A percentile compares a stretch with the other conserved stretches of the same genome.
phyloP scores from a whole-genome alignment of 805 yeast species.

The Teunomyces gatunensis region DNA sequence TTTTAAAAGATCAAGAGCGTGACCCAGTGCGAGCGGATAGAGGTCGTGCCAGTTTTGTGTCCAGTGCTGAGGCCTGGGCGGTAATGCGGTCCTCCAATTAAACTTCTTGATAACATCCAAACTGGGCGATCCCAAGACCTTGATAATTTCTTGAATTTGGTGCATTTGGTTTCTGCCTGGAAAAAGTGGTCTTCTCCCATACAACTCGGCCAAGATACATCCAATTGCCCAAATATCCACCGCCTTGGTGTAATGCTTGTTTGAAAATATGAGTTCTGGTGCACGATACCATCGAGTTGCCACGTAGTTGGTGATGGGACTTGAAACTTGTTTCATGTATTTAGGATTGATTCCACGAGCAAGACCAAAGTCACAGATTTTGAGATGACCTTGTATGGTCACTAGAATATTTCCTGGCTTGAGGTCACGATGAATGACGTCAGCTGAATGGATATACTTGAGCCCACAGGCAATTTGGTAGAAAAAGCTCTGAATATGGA shows the following conservation, averaged over 20 bases:
- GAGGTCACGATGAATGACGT: slow-evolving; percentile 87
- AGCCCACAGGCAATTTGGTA: slow-evolving; percentile 86
- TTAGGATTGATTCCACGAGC: slow-evolving; percentile 67
- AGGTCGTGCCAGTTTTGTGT: slow-evolving; percentile 45
- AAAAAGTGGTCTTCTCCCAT: slow-evolving; percentile 76
- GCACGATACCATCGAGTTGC: slow-evolving; percentile 97
- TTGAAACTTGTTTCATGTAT: slow-evolving; percentile 28
- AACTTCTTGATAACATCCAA: slow-evolving; percentile 35
- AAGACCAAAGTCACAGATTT: slow-evolving; percentile 91
- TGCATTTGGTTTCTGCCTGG: slow-evolving; percentile 70
- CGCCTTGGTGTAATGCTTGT: slow-evolving; percentile 55
- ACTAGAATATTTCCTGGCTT: slow-evolving; percentile 89
- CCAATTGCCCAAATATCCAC: slow-evolving; percentile 96
- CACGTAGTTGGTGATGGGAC: slow-evolving; percentile 74
- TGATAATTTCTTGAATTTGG: slow-evolving; percentile 67
- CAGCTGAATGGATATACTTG: slow-evolving; percentile 87
- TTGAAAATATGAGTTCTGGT: slow-evolving; percentile 76
- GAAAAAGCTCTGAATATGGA: slow-evolving; percentile 70
- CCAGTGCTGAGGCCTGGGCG: slow-evolving; percentile 41
- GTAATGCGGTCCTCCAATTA: slow-evolving; percentile 30
- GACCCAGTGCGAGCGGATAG: slow-evolving; percentile 59
- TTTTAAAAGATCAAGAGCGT: slow-evolving; percentile 53
- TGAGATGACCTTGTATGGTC: slow-evolving; percentile 67
- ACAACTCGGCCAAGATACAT: slow-evolving; percentile 82
- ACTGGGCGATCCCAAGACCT: slow-evolving; percentile 71